phyloP scores from a whole-genome alignment of 805 yeast genomes.

The Myxozyma kluyveri region DNA sequence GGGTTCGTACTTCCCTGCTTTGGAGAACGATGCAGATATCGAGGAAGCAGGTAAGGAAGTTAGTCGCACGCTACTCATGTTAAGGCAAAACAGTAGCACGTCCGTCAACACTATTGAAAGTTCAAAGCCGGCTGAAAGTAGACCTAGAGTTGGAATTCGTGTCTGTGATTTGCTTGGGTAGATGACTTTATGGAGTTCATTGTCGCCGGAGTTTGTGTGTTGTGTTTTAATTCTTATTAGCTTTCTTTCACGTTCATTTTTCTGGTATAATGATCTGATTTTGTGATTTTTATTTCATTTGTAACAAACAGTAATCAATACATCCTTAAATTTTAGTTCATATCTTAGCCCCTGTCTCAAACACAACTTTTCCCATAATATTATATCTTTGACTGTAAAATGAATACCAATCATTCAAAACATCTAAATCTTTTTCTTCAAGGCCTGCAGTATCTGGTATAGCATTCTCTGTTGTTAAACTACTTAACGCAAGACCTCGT shows the following conservation, averaged over 20 bases:
- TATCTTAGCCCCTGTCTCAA: no score
- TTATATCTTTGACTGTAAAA: slow-evolving; percentile 43
- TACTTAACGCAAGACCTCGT: slow-evolving; percentile 69
- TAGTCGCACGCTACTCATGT: slow-evolving; percentile 24
- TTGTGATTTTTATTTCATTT: background rate
- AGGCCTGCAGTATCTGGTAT: slow-evolving; percentile 43
- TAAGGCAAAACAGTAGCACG: slow-evolving; percentile 16
- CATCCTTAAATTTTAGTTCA: background rate
- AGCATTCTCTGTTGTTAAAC: slow-evolving; percentile 54
- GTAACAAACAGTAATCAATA: background rate
- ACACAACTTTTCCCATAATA: slow-evolving; percentile 20
- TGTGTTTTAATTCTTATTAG: background rate
- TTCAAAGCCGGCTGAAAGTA: no score
- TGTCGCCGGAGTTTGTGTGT: background rate
- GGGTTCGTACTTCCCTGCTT: background rate
- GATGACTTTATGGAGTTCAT: background rate
- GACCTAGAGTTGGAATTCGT: slow-evolving; percentile 17
- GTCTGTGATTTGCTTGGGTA: slow-evolving; percentile 27
- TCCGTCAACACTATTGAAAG: slow-evolving; percentile 1
- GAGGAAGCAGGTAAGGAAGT: slow-evolving; percentile 29
- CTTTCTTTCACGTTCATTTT: background rate
- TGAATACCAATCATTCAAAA: slow-evolving; percentile 71
- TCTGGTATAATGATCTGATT: background rate
- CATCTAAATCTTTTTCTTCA: slow-evolving; percentile 56
- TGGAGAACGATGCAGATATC: slow-evolving; percentile 20